A percentile compares a stretch with the other conserved stretches of the same genome.
Conservation (phyloP, 257 asterid species). For the Plantago ovata region DNA sequence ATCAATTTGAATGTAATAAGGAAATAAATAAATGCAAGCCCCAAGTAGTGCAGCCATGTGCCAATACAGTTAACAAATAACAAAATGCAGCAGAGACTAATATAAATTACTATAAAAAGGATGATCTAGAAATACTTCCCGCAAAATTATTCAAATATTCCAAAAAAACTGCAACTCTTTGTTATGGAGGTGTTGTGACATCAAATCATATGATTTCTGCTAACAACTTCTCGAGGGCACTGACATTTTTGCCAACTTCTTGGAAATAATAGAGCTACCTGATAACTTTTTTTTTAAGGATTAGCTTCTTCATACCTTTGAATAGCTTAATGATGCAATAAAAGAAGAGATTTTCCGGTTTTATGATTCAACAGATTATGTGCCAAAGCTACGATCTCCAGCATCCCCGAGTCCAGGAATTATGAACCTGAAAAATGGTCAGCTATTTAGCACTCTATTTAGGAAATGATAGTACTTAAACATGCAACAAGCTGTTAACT, state of each 20-base stretch:
- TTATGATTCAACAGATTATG: constrained; percentile 32
- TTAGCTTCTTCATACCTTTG: constrained; percentile 11
- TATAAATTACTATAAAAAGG: too few species aligned
- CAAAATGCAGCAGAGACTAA: not conserved
- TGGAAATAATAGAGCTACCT: not conserved
- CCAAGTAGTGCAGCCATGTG: too few species aligned
- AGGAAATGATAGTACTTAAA: not conserved
- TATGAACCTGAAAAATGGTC: constrained; percentile 61
- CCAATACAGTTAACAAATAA: too few species aligned
- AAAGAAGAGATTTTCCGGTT: not conserved
- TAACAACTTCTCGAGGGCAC: not conserved
- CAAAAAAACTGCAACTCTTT: not conserved
- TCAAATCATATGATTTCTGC: not conserved
- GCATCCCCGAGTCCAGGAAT: constrained; percentile 96
- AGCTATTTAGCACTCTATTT: not conserved
- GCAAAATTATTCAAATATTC: not conserved
- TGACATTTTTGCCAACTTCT: not conserved
- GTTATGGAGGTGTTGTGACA: constrained; percentile 4
- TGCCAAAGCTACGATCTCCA: constrained; percentile 92
- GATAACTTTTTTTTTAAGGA: not conserved
- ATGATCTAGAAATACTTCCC: not conserved
- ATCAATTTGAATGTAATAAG: too few species aligned
- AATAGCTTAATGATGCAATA: constrained; percentile 12
- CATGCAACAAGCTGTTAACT: constrained; percentile 10
- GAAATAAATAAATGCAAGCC: too few species aligned